Evolutionary conservation across 257 asterid genomes (phyloP), one percentile per base, ranked within the genome.

Genomic region (Marsdenia floribunda): DNA sequence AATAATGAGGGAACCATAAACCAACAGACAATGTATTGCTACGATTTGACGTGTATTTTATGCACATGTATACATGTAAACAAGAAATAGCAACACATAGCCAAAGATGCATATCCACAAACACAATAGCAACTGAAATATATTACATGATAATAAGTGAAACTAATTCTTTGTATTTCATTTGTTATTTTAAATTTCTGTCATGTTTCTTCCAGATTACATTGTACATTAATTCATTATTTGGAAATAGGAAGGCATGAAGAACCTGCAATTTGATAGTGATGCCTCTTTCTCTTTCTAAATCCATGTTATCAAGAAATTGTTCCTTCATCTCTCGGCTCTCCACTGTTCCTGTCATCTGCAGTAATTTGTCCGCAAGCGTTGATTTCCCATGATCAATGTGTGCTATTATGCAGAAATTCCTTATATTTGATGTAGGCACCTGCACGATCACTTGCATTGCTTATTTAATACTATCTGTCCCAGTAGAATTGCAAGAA

Each of bases 211-310:
- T 10, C 70, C 11, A 13, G 0, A 19, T 65, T 18, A 7, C 26
- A 64, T 16, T 12, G 29, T 65, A 38, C 37, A 65, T 38, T 65
- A 21, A 40, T n/a, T n/a, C n/a, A n/a, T n/a, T n/a, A n/a, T n/a
- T n/a, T n/a, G n/a, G n/a, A n/a, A n/a, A n/a, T 15, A 75, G 22
- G 49, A 73, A 64, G n/a, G 58, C 22, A 63, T 22, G 60, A 54
- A 38, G n/a, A 64, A 93, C 99, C 99, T 92, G 99, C 73, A 94
- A 84, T 86, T 94, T 94, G 79, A 95, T 95, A 76, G 99, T 95
- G 82, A 95, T 95, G 85, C 99, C 99, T 81, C 99, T 87, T 83
- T 95, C 99, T 83, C 99, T 90, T 88, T 95, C 99, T 86, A 95
- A 85, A 86, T 95, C 99, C 99, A 95, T 95, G 82, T 95, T 95